phyloP scores from a whole-genome alignment of 2,329 filamentous ascomycete species.

The Xylariaceae sp. region DNA sequence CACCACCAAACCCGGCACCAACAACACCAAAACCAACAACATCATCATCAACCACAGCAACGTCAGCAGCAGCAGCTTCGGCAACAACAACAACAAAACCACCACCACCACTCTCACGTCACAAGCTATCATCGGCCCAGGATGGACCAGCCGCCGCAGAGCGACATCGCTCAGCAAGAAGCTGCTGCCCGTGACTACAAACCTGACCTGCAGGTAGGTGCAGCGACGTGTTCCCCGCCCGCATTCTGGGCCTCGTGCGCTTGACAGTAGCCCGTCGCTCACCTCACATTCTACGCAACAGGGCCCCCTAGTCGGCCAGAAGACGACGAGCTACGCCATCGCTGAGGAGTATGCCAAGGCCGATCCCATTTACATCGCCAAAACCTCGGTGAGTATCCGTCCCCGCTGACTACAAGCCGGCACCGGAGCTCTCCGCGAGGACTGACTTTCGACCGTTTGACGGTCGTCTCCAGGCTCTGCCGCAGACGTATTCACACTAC shows the following conservation, averaged over 20 bases:
- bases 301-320: constrained; percentile 77
- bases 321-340: constrained; percentile 68
- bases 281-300: constrained; percentile 32
- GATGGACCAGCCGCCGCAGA: constrained; percentile 31
- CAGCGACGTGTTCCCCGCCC: constrained; percentile 2
- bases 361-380: constrained; percentile 75
- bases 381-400: constrained; percentile 64
- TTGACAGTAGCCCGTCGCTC: too few species aligned
- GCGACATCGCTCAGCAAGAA: constrained; percentile 51
- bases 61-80: constrained; percentile 9
- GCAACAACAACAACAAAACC: too few species aligned
- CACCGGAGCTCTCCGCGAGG: neutral
- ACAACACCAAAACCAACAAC: constrained; percentile 6
- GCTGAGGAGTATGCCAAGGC: constrained; percentile 82
- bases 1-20: constrained; percentile 4
- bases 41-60: constrained; percentile 2
- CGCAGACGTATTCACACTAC: constrained; percentile 78
- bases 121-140: constrained; percentile 19
- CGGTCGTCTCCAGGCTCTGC: constrained; percentile 54
- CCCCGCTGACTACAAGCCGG: constrained; percentile 2
- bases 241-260: constrained; percentile 2
- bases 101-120: constrained; percentile 4
- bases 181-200: constrained; percentile 52
- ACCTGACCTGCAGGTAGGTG: constrained; percentile 44
- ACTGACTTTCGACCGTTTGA: constrained; percentile 9